Evolutionary conservation across 140 eudicot species (phyloP).

Genomic region (Cichorium intybus): DNA sequence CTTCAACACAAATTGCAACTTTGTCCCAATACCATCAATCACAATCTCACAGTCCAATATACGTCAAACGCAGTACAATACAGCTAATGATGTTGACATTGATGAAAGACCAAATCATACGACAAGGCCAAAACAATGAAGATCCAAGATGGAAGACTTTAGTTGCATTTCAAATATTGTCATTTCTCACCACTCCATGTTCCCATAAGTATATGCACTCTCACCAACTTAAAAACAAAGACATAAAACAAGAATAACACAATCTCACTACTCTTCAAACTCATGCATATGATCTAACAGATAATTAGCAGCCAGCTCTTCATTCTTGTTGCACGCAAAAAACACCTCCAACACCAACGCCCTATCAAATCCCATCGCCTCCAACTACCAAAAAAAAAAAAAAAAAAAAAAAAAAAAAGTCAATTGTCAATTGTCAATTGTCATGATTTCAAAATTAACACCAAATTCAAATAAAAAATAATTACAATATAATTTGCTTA

Average conservation of each 20-base stretch:
- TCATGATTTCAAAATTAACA: neutral
- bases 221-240: constrained; percentile 11
- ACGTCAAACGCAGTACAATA: neutral
- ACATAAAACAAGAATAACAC: constrained; percentile 6
- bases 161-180: constrained; percentile 8
- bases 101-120: no score
- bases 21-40: neutral
- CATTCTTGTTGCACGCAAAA: constrained; percentile 90
- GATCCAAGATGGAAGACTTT: neutral
- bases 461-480: neutral
- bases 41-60: no score
- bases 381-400: constrained; percentile 42
- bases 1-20: no score
- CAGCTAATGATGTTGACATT: no score
- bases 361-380: constrained; percentile 86
- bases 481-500: constrained; percentile 34
- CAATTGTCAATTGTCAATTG: neutral
- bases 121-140: no score
- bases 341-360: constrained; percentile 68
- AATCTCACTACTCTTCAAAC: constrained; percentile 49
- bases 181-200: neutral
- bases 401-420: neutral
- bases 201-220: constrained; percentile 24
- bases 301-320: constrained; percentile 85
- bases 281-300: constrained; percentile 82